Evolutionary conservation across 768 basidiomycete species (phyloP), one percentile per base, ranked within the genome.

Genomic region (Boletus pseudopeckii): DNA sequence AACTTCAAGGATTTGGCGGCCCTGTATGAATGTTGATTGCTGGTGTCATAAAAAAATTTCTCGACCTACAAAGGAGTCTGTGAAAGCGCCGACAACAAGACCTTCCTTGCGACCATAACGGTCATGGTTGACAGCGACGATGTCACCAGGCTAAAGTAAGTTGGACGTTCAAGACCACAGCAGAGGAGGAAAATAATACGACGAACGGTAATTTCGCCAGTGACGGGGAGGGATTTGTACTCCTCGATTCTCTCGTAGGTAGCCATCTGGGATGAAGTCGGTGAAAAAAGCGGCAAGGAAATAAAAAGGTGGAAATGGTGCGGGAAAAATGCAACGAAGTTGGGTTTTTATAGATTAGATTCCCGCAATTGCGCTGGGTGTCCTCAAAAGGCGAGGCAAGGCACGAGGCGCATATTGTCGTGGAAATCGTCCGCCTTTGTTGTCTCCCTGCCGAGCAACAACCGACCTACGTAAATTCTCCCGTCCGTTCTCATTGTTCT

Each of bases 1-100:
- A 30, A 93, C 86, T 65, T 91, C 87, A 56, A 93, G 73, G 60
- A 92, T 79, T 74, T 89, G 87, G 52, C 89, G 85, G 49, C 90
- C 90, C 90, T 92, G 57, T 7, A 48, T 22, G 39, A 39, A 43
- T 34, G 18, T 58, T 54, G 32, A 49, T 46, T 43, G 28, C 22
- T 39, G 17, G 5, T 2, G 2, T n/a, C 28, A 53, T 18, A 2
- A 34, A 32, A 49, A 40, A 15, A 18, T 33, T 32, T 15, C 6
- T 22, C 15, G 52, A 77, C 86, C 60, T 69, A 90, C 90, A 49
- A 77, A 71, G 59, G 77, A 74, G 80, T 92, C 90, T 53, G 80
- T 62, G 72, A 88, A 84, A 33, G 87, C 80, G 38, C 89, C 88
- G 36, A 91, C 74, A 59, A 92, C 90, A 53, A 92, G 79, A 48